A percentile compares a stretch with the other conserved stretches of the same genome.
Evolutionary conservation across 2,329 filamentous ascomycete genomes (phyloP).

Genomic region (Dactylonectria estremocensis): DNA sequence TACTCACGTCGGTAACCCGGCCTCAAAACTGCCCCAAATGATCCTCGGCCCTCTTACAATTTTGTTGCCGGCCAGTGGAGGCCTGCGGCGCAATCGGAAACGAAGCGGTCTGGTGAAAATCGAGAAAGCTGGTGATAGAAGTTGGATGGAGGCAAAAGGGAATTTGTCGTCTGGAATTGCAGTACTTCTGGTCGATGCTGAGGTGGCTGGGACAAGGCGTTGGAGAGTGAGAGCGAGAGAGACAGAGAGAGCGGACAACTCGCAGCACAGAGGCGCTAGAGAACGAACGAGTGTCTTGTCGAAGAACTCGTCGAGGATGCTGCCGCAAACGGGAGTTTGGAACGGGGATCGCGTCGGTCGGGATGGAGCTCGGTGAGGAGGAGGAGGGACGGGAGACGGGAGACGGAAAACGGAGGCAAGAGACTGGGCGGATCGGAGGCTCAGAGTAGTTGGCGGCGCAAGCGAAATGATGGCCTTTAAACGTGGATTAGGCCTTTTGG

Average conservation of each 20-base stretch:
- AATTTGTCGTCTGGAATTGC: slow-evolving; percentile 41
- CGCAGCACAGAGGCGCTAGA: slow-evolving; percentile 16
- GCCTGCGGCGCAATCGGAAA: slow-evolving; percentile 37
- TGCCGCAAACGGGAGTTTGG: slow-evolving; percentile 41
- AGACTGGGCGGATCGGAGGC: slow-evolving; percentile 60
- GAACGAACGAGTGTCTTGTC: slow-evolving; percentile 36
- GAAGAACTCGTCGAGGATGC: slow-evolving; percentile 33
- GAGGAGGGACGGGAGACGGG: slow-evolving; percentile 45
- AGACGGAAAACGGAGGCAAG: slow-evolving; percentile 42
- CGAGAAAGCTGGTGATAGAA: slow-evolving; percentile 31
- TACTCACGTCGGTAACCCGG: slow-evolving; percentile 47
- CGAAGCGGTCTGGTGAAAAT: slow-evolving; percentile 35
- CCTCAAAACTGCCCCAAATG: slow-evolving; percentile 42
- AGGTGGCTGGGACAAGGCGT: slow-evolving; percentile 37
- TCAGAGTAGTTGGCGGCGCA: slow-evolving; percentile 63
- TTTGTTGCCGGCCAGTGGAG: slow-evolving; percentile 46
- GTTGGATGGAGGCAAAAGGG: slow-evolving; percentile 29
- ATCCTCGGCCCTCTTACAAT: slow-evolving; percentile 48
- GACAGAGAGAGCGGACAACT: slow-evolving; percentile 25
- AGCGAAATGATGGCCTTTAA: slow-evolving; percentile 68
- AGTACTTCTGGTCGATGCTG: slow-evolving; percentile 39
- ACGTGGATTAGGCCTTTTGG: slow-evolving; percentile 56
- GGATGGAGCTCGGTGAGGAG: slow-evolving; percentile 50
- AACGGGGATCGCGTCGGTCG: slow-evolving; percentile 48
- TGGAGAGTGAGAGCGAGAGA: slow-evolving; percentile 29